Evolutionary conservation across 192 early-diverging fungal species (phyloP).

Genomic region (Bifiguratus adelaidae): DNA sequence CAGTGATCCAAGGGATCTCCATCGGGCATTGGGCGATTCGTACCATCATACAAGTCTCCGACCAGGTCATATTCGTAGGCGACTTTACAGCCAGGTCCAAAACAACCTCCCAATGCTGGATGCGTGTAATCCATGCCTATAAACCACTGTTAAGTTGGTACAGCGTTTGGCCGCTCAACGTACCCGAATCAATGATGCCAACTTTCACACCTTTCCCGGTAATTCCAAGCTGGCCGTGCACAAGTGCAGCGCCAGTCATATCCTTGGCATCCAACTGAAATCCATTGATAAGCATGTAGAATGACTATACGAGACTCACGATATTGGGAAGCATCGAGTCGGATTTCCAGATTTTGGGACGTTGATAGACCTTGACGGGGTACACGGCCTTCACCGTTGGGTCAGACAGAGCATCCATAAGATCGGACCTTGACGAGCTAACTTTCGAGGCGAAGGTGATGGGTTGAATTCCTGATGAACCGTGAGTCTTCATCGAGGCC

Average conservation of each 20-base stretch:
- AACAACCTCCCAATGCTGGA: slow-evolving; percentile 54
- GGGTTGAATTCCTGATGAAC: too few relatives aligned
- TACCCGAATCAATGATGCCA: slow-evolving; percentile 58
- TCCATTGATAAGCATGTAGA: not conserved
- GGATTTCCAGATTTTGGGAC: not conserved
- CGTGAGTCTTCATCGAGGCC: not conserved
- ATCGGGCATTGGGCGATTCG: slow-evolving; percentile 8
- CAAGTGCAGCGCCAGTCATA: slow-evolving; percentile 34
- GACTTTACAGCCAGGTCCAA: slow-evolving; percentile 43
- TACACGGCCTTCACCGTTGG: not conserved
- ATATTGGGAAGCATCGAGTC: not conserved
- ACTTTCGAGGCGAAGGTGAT: too few relatives aligned
- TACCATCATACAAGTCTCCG: slow-evolving; percentile 33
- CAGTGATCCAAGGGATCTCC: slow-evolving; percentile 44
- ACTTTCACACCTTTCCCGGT: slow-evolving; percentile 53
- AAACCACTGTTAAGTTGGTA: not conserved
- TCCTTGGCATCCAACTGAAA: slow-evolving; percentile 22
- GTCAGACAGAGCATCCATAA: not conserved
- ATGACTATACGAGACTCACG: not conserved
- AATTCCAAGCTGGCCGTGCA: slow-evolving; percentile 32
- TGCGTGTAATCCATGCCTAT: slow-evolving; percentile 48
- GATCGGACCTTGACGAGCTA: too few relatives aligned
- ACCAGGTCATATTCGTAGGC: slow-evolving; percentile 54
- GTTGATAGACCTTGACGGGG: not conserved
- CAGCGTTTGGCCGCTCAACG: not conserved